Base-by-base conservation (phyloP, 495 filamentous ascomycete species). In the Daldinia grandis region DNA sequence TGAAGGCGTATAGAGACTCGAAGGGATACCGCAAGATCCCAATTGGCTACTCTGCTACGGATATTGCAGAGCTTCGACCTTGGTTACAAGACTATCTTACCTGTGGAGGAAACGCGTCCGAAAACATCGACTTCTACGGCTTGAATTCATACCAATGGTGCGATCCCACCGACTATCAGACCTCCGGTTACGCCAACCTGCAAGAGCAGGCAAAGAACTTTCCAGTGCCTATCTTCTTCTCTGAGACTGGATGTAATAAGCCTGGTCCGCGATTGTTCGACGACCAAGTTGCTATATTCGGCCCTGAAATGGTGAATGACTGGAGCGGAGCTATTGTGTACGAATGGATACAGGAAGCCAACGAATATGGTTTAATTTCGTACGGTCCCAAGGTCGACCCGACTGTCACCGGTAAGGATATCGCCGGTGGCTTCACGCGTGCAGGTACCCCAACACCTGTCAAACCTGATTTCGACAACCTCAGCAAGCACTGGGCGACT, bases 101-200 rank as follows among this genome's bases (percentile, higher is more conserved):
- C 10, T 97, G 93, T 78, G 88, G 88, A 50, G 79, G 78, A 56
- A 88, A 95, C 73, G 28, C 82, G 24, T 86, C 87, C 6, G 91
- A 95, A 68, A 86, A 86, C 10, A 81, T 95, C 64, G 93, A 97
- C 75, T 95, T 96, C 81, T 97, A 91, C 77, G 85, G 87, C 14
- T 82, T 97, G 37, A 96, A 97, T 73, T 91, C 92, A 40, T 97
- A 97, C 72, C 90, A 93, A 75, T 97, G 93, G 93, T 97, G 93
- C 71, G 85, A 89, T 60, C 82, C 87, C n/a, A 79, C 82, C 15
- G 82, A 81, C 33, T 94, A 89, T 78, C 59, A 74, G 25, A 80
- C 78, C 8, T 95, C 92, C 21, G 93, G 92, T 62, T 97, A 97
- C 79, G 67, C 79, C 50, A 80, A 83, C 44, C 86, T 95, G 25